A percentile compares a stretch with the other conserved stretches of the same genome.
Conservation (phyloP, 2,329 filamentous ascomycete species). For the Paraphoma sp. region DNA sequence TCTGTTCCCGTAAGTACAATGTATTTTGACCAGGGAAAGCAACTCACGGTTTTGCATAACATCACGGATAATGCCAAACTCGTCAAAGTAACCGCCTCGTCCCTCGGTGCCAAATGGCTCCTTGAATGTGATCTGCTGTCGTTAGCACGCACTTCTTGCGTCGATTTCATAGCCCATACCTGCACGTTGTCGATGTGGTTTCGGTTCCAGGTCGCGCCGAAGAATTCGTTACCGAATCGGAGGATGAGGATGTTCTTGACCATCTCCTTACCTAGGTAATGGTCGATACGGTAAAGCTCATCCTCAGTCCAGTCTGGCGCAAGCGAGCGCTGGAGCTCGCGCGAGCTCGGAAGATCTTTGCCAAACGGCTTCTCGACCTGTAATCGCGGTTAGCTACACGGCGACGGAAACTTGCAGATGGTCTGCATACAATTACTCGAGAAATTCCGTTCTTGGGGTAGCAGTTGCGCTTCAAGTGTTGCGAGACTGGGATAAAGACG, state of each 20-base stretch:
- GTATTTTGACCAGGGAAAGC: not conserved
- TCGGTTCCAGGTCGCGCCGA: constrained; percentile 97
- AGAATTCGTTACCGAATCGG: constrained; percentile 98
- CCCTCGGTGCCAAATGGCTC: constrained; percentile 99
- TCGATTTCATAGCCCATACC: constrained; percentile 46
- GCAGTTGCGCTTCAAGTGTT: constrained; percentile 96
- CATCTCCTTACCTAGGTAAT: constrained; percentile 99
- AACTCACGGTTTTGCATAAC: constrained; percentile 94
- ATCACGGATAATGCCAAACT: constrained; percentile 99
- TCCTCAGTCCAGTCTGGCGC: constrained; percentile 99
- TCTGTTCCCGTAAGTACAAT: constrained; percentile 55
- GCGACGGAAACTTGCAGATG: constrained; percentile 5
- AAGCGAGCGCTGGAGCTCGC: constrained; percentile 91
- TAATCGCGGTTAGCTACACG: constrained; percentile 21
- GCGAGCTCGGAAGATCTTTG: constrained; percentile 92
- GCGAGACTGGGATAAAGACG: constrained; percentile 96
- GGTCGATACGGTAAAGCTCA: constrained; percentile 98
- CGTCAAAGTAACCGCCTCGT: constrained; percentile 97
- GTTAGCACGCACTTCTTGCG: constrained; percentile 12
- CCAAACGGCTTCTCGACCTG: constrained; percentile 99
- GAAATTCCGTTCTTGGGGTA: constrained; percentile 91
- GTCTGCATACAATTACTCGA: constrained; percentile 80
- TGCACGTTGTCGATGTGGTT: constrained; percentile 99
- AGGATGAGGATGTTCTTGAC: constrained; percentile 99
- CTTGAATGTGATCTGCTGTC: constrained; percentile 87